Evolutionary conservation across 495 filamentous ascomycete species (phyloP), one percentile per base, ranked within the genome.

Genomic region (Astrocystis sublimbata): DNA sequence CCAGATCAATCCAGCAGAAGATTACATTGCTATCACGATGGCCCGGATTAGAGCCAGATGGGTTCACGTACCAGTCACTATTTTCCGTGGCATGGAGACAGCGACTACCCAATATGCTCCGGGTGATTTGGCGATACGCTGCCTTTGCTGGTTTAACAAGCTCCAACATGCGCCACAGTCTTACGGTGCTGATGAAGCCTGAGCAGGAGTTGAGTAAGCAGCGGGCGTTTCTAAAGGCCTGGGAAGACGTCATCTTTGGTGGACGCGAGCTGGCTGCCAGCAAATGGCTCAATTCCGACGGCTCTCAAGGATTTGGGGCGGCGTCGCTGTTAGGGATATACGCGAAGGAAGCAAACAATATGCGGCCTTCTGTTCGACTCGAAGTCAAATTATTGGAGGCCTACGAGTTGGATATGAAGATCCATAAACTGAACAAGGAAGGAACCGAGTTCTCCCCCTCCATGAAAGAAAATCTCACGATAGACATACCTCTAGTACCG

Each of bases 61-160:
- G 1, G 0, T 28, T 60, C 41, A 69, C 71, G 2, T 75, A 68
- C 41, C 49, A 72, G 15, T 12, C 71, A 3, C 68, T 81, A 26
- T 76, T 75, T 53, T 58, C 70, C 41, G 9, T 63, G 36, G 75
- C 71, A 7, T 73, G 69, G 63, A 56, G 21, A 47, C 30, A 43
- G n/a, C 59, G 58, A 7, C 72, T 60, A 45, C 75, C 74, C 26
- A 73, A 79, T 43, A 60, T 75, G 54, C 43, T 76, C 40, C 65
- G 71, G 53, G 73, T 74, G 17, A 46, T 76, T 40, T 80, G 71
- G 69, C 73, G 76, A 50, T 78, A 76, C 62, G 70, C 71, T 4
- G 64, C 57, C 30, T 52, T 72, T 7, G 21, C 38, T 9, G 60
- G 58, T 12, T 6, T 38, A 19, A 63, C 70, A 0, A 68, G 3